Evolutionary conservation across 805 yeast genomes (phyloP).

Genomic region (Ogataea nitratoaversa): DNA sequence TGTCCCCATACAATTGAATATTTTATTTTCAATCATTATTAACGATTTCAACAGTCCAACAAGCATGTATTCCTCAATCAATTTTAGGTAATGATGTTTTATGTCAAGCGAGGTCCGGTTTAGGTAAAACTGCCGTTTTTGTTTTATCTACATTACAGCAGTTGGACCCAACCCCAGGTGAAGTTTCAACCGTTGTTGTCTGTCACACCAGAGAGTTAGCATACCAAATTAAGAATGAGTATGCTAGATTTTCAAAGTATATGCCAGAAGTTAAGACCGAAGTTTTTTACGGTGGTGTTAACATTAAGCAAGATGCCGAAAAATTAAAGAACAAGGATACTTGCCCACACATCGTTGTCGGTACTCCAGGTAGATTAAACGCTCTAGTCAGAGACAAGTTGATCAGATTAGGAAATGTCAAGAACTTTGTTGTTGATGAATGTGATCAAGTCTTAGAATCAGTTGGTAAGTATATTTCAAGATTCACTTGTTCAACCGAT

Average conservation of each 20-base stretch:
- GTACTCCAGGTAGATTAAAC: constrained; percentile 96
- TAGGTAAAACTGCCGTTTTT: constrained; percentile 98
- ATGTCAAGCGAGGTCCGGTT: constrained; percentile 99
- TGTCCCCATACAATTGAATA: background rate
- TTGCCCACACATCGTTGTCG: constrained; percentile 94
- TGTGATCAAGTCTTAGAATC: constrained; percentile 95
- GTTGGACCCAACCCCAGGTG: constrained; percentile 96
- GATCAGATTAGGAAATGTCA: constrained; percentile 80
- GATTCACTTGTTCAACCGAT: too few relatives aligned
- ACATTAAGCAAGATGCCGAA: constrained; percentile 80
- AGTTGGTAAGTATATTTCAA: constrained; percentile 31
- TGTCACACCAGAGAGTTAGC: constrained; percentile 99
- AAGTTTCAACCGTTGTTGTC: constrained; percentile 86
- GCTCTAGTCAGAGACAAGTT: constrained; percentile 91
- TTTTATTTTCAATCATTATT: background rate
- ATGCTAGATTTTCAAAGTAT: constrained; percentile 94
- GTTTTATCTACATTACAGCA: constrained; percentile 95
- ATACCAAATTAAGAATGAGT: constrained; percentile 95
- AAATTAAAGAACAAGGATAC: constrained; percentile 86
- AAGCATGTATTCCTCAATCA: constrained; percentile 96
- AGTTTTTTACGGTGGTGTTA: constrained; percentile 95
- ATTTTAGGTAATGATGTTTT: constrained; percentile 96
- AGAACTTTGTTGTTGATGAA: constrained; percentile 94
- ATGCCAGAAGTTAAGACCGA: constrained; percentile 97
- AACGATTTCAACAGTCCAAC: constrained; percentile 64